Percentiles rank a stretch among this genome's conserved stretches.
These are phyloP conservation scores for Russula brevipes DNA, from an alignment of 768 basidiomycete species.

Conservation along the genomic window DNA sequence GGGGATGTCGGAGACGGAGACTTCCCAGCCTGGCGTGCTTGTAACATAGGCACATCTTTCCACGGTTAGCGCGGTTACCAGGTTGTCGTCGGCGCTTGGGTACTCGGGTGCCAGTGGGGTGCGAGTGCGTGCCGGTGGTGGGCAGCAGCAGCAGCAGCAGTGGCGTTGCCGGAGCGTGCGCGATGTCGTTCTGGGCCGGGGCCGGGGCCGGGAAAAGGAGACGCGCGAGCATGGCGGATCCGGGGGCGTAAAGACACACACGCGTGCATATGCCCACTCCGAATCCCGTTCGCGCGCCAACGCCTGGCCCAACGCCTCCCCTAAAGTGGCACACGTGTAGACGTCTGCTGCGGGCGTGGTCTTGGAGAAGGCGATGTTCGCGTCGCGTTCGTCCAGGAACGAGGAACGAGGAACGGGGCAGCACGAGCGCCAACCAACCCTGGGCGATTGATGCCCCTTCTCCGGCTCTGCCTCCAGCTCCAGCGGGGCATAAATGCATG, in stretches of 20 bases:
- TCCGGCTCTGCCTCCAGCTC: too few relatives aligned
- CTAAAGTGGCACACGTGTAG: not conserved
- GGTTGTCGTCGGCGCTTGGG: not conserved
- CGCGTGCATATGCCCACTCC: not conserved
- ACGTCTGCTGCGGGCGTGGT: conserved; percentile 1
- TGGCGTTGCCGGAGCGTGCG: not conserved
- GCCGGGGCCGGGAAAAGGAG: conserved; percentile 1
- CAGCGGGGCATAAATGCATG: not conserved
- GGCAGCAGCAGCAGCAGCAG: not conserved
- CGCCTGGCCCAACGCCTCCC: too few relatives aligned
- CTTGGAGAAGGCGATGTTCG: conserved; percentile 10
- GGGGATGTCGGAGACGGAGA: conserved; percentile 7
- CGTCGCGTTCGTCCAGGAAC: not conserved
- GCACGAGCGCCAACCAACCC: too few relatives aligned
- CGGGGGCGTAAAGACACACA: not conserved
- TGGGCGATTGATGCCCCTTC: too few relatives aligned
- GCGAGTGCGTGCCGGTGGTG: not conserved
- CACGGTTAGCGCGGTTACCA: not conserved
- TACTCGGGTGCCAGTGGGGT: not conserved
- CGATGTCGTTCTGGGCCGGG: not conserved
- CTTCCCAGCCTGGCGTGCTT: not conserved
- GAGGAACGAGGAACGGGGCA: too few relatives aligned
- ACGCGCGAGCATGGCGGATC: not conserved
- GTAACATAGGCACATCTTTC: conserved; percentile 1
- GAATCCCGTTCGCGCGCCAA: not conserved